These are phyloP conservation scores for Solanum clarkiae DNA, from an alignment of 257 asterid species.

Conservation along the genomic window DNA sequence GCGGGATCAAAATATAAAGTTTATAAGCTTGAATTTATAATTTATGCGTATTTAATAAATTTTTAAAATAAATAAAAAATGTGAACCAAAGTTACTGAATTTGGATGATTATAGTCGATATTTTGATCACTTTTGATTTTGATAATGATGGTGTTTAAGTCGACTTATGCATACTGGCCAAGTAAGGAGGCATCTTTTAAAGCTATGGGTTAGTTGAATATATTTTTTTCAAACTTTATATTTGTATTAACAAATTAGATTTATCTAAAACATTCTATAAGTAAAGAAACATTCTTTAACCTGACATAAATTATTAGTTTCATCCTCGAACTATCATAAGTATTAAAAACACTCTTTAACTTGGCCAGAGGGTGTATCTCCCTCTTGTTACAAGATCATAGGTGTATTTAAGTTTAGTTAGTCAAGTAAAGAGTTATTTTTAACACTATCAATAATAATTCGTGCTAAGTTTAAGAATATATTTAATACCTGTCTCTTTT, in stretches of 20 bases:
- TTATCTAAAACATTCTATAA: no score
- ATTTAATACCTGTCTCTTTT: no score
- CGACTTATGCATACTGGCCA: background rate
- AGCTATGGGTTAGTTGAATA: background rate
- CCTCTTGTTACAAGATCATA: no score
- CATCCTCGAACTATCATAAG: no score
- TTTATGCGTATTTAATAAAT: background rate
- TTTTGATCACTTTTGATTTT: background rate
- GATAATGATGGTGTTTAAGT: background rate
- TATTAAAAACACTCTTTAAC: no score
- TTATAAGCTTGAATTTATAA: background rate
- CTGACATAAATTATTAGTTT: no score
- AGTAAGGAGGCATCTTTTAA: background rate
- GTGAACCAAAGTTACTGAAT: background rate
- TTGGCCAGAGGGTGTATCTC: no score
- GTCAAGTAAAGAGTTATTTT: no score
- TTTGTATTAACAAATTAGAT: background rate
- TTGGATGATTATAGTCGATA: background rate
- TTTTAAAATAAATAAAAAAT: background rate
- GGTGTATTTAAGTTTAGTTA: no score
- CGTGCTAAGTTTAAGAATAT: no score
- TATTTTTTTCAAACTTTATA: background rate
- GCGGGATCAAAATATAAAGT: background rate
- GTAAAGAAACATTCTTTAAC: no score
- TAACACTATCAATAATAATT: no score